phyloP scores from a whole-genome alignment of 177 flowering plant species.

The Vitis hybrid region DNA sequence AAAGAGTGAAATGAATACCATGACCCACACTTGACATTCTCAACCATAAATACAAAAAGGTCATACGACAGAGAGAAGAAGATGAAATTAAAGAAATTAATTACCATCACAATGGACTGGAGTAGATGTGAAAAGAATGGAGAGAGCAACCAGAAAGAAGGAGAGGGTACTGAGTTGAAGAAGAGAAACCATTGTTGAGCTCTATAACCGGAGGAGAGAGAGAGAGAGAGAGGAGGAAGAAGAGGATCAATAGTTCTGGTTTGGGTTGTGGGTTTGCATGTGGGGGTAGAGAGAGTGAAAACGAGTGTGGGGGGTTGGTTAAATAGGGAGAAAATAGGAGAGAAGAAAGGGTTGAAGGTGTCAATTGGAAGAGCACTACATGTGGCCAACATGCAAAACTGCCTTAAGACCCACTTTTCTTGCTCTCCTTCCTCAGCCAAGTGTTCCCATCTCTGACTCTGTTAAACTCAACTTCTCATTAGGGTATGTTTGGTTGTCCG shows the following conservation, averaged over 20 bases:
- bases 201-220: not conserved
- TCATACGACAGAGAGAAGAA: not conserved
- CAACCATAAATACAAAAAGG: not conserved
- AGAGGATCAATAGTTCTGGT: not conserved
- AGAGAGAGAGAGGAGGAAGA: not conserved
- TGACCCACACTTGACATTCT: too few relatives aligned
- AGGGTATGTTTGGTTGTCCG: too few relatives aligned
- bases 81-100: not conserved
- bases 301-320: not conserved
- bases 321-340: not conserved
- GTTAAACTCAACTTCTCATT: too few relatives aligned
- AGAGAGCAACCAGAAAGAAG: slow-evolving; percentile 8
- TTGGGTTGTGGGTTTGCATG: not conserved
- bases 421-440: too few relatives aligned
- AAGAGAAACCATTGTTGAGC: slow-evolving; percentile 16
- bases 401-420: not conserved
- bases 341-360: not conserved
- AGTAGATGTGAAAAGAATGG: slow-evolving; percentile 12
- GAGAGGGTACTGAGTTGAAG: slow-evolving; percentile 7
- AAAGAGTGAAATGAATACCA: too few relatives aligned
- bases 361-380: not conserved
- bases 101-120: slow-evolving; percentile 14
- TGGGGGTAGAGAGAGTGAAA: not conserved
- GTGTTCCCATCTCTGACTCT: too few relatives aligned
- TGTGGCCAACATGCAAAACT: slow-evolving; percentile 26